Evolutionary conservation across 257 asterid genomes (phyloP), one percentile per base, ranked within the genome.

Genomic region (Nicotiana benthamiana): DNA sequence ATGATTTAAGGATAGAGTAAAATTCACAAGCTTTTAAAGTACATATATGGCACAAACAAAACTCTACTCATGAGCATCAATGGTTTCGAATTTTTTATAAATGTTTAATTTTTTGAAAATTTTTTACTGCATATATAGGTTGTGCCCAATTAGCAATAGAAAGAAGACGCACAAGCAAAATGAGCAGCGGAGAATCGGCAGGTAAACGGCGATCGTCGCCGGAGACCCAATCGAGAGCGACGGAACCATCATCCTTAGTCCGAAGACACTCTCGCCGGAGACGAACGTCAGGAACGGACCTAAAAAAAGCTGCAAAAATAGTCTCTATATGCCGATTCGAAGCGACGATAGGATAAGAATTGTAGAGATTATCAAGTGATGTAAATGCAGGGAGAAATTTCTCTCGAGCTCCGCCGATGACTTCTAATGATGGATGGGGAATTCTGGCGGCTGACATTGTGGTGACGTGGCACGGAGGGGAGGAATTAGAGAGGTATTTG

Each of bases 181-280:
- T 92, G 84, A 95, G 95, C 34, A 95, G 56, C 4, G 97, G 98
- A 75, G 97, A 85, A 43, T 89, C 88, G 17, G 89, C 46, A 12
- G 97, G 90, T 82, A 93, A 77, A 59, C 46, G 79, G 3, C 85
- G 88, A 6, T 86, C 89, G 62, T 95, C 98, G 0, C 97, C 93
- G 32, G 90, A 77, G 52, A 91, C 90, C 98, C 99, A 95, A 70
- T 93, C 98, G 15, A 95, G 94, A 17, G 97, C 88, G 24, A 95
- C 92, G 20, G 93, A 77, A 77, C 99, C 98, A 85, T 86, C 89
- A 83, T 92, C 97, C 24, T 82, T 85, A 20, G 98, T 89, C 24
- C 98, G 94, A 88, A 95, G 89, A 83, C 98, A 92, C 88, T 95
- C 96, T 13, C 99, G 91, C 59, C 91, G 91, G 90, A 89, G 82